phyloP scores from a whole-genome alignment of 1,284 basidiomycete genomes.

The Tilletia walkeri region DNA sequence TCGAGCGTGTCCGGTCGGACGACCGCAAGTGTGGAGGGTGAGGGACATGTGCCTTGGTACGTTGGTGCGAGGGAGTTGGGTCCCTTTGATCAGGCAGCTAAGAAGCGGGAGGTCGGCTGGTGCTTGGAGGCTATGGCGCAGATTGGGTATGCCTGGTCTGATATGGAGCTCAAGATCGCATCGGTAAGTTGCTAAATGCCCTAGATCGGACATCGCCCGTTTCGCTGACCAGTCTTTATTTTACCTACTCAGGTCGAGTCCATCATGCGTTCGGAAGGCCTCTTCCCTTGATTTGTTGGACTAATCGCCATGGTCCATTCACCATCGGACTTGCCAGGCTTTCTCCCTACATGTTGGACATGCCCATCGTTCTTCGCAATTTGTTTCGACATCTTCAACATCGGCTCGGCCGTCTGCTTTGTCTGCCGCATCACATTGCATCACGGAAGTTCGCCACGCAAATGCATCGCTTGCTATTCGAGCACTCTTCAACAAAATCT shows the following conservation, averaged over 20 bases:
- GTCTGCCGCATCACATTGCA: too few species aligned
- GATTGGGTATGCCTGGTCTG: slow-evolving; percentile 48
- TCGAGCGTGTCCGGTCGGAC: neutral
- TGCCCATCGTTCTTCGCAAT: too few species aligned
- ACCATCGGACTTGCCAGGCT: too few species aligned
- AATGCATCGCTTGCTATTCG: too few species aligned
- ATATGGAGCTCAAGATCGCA: slow-evolving; percentile 42
- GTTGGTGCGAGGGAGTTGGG: slow-evolving; percentile 31
- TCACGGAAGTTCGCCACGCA: too few species aligned
- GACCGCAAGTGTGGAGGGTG: slow-evolving; percentile 20
- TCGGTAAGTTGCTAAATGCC: slow-evolving; percentile 5
- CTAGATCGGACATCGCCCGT: too few species aligned
- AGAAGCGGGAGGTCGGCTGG: slow-evolving; percentile 41
- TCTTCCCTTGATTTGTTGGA: neutral
- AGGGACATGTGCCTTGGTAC: slow-evolving; percentile 11
- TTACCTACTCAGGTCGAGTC: slow-evolving; percentile 2
- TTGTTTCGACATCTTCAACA: too few species aligned
- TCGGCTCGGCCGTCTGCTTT: too few species aligned
- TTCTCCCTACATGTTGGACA: too few species aligned
- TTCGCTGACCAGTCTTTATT: too few species aligned
- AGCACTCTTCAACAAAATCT: too few species aligned
- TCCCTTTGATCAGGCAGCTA: slow-evolving; percentile 42
- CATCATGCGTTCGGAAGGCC: slow-evolving; percentile 9
- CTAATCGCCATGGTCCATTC: too few species aligned
- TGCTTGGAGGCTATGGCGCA: slow-evolving; percentile 46